Evolutionary conservation across 345 rosid species (phyloP).

Genomic region (Physaria fendleri): DNA sequence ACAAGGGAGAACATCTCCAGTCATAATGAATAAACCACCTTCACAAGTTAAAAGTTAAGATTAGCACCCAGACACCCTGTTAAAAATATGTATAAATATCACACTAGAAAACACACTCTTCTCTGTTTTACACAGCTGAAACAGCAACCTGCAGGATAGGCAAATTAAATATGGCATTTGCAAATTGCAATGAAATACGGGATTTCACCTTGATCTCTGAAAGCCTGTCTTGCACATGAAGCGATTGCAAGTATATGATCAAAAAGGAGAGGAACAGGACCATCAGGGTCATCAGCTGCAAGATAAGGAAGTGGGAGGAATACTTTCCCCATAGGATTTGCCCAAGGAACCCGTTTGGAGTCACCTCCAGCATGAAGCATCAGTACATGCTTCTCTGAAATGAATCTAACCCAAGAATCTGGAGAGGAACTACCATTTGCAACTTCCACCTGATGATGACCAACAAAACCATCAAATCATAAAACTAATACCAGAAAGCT

Average conservation of each 20-base stretch:
- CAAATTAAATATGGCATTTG: background rate
- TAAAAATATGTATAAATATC: no score
- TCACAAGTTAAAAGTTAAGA: background rate
- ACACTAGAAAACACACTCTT: background rate
- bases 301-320: constrained; percentile 92
- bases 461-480: constrained; percentile 21
- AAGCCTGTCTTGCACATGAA: constrained; percentile 85
- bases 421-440: constrained; percentile 29
- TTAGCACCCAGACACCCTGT: background rate
- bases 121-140: background rate
- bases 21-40: constrained; percentile 95
- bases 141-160: background rate
- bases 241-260: constrained; percentile 96
- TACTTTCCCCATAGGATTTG: constrained; percentile 97
- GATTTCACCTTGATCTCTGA: constrained; percentile 53
- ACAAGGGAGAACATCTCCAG: constrained; percentile 98
- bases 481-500: no score
- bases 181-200: background rate
- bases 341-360: constrained; percentile 98
- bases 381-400: constrained; percentile 68
- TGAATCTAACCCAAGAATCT: constrained; percentile 35
- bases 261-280: constrained; percentile 89
- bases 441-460: constrained; percentile 40
- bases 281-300: constrained; percentile 92
- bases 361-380: constrained; percentile 99